These are phyloP conservation scores for Cyclotella choctawhatcheeana DNA, from an alignment of 108 stramenopile genomes.

Conservation along the genomic window DNA sequence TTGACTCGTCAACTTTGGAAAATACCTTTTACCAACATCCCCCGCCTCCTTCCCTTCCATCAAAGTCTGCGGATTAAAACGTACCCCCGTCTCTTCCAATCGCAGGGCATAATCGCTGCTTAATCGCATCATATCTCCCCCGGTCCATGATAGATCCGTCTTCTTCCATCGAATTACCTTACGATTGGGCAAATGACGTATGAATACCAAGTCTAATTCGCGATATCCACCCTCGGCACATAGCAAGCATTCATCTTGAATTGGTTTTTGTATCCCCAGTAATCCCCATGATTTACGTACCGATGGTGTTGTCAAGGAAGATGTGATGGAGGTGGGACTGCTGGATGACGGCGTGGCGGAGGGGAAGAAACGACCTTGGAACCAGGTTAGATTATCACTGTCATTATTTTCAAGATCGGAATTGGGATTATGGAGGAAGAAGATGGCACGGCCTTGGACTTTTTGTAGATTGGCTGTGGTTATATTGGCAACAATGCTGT, in stretches of 20 bases:
- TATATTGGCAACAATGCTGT: not conserved
- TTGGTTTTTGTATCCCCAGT: slow-evolving; percentile 62
- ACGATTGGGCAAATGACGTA: slow-evolving; percentile 1
- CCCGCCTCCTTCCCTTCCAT: slow-evolving; percentile 26
- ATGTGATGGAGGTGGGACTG: not conserved
- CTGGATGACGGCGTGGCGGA: not conserved
- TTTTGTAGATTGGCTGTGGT: not conserved
- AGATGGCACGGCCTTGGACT: slow-evolving; percentile 60
- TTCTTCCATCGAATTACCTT: slow-evolving; percentile 23
- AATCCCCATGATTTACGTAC: slow-evolving; percentile 64
- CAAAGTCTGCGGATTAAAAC: slow-evolving; percentile 34
- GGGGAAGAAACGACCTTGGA: slow-evolving; percentile 78
- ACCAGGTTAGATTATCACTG: slow-evolving; percentile 45
- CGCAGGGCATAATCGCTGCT: slow-evolving; percentile 6
- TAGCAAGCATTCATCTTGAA: slow-evolving; percentile 75
- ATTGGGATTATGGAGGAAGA: slow-evolving; percentile 66
- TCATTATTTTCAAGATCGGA: slow-evolving; percentile 20
- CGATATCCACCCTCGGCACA: slow-evolving; percentile 82
- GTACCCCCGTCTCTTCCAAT: slow-evolving; percentile 14
- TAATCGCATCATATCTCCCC: slow-evolving; percentile 81
- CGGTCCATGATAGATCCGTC: slow-evolving; percentile 58
- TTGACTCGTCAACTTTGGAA: slow-evolving; percentile 28
- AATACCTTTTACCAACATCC: slow-evolving; percentile 32
- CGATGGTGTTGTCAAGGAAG: slow-evolving; percentile 7
- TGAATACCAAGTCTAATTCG: slow-evolving; percentile 59